A percentile compares a stretch with the other conserved stretches of the same genome.
phyloP scores from a whole-genome alignment of 371 early-diverging fungal genomes.

The Lichtheimia ornata region DNA sequence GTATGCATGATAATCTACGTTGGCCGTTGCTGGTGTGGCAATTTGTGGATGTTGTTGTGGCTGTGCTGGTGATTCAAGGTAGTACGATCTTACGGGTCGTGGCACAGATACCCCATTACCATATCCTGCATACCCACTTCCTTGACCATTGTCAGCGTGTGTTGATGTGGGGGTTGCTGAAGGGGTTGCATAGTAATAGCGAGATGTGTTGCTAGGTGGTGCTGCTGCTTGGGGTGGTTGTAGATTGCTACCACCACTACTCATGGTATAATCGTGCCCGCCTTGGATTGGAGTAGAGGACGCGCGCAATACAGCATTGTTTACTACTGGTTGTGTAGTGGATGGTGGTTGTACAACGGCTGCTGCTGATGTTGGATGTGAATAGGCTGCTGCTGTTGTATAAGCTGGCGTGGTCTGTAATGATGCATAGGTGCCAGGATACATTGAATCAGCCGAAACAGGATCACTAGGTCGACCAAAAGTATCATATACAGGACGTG shows the following conservation, averaged over 20 bases:
- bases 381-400: slow-evolving; percentile 6
- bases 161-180: slow-evolving; percentile 21
- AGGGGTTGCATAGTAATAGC: slow-evolving; percentile 24
- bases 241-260: slow-evolving; percentile 1
- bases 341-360: slow-evolving; percentile 9
- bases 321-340: background rate
- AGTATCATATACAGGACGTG: slow-evolving; percentile 15
- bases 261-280: too few species aligned
- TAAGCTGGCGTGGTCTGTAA: background rate
- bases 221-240: slow-evolving; percentile 4
- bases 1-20: slow-evolving; percentile 20
- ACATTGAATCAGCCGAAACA: background rate
- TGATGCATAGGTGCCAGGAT: background rate
- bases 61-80: slow-evolving; percentile 15
- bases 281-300: background rate
- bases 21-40: slow-evolving; percentile 13
- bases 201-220: slow-evolving; percentile 5
- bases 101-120: background rate
- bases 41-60: slow-evolving; percentile 6
- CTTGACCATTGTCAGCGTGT: slow-evolving; percentile 13
- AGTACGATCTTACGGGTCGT: slow-evolving; percentile 9
- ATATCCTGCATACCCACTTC: slow-evolving; percentile 9
- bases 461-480: slow-evolving; percentile 8
- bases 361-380: background rate
- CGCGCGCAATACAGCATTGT: background rate